phyloP scores from a whole-genome alignment of 805 yeast genomes.

The Zygosaccharomyces pseudorouxii region DNA sequence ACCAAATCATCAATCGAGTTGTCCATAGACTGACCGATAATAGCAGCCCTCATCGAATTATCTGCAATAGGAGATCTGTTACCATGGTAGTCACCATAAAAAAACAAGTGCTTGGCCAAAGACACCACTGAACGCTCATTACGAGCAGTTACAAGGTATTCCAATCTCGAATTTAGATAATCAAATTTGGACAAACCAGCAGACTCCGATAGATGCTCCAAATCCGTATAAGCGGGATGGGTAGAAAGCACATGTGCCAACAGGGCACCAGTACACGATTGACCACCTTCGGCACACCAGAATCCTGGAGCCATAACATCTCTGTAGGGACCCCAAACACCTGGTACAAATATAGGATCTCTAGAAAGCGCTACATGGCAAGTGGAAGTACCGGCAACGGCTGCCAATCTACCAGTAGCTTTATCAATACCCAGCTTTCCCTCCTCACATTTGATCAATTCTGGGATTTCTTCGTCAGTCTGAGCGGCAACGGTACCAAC shows the following conservation, averaged over 20 bases:
- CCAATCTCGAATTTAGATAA: constrained; percentile 70
- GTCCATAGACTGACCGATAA: constrained; percentile 93
- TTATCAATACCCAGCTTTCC: constrained; percentile 46
- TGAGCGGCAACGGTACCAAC: constrained; percentile 95
- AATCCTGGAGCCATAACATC: constrained; percentile 85
- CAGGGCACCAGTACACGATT: constrained; percentile 92
- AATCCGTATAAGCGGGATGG: constrained; percentile 81
- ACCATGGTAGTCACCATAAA: constrained; percentile 95
- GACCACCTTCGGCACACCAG: constrained; percentile 99
- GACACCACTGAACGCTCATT: constrained; percentile 69
- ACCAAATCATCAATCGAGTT: constrained; percentile 80
- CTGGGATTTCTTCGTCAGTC: constrained; percentile 52
- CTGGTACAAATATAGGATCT: constrained; percentile 84
- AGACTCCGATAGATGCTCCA: constrained; percentile 61
- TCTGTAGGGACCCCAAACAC: constrained; percentile 98
- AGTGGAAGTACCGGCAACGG: constrained; percentile 97
- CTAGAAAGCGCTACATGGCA: constrained; percentile 88
- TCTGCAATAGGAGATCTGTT: constrained; percentile 98
- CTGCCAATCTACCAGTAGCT: constrained; percentile 84
- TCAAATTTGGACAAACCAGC: constrained; percentile 76
- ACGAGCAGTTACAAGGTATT: constrained; percentile 52
- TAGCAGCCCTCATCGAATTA: constrained; percentile 84
- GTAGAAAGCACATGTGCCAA: constrained; percentile 81
- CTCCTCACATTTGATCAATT: constrained; percentile 47
- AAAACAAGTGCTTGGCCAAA: constrained; percentile 78